These are phyloP conservation scores for Anisodus acutangulus DNA, from an alignment of 257 asterid genomes.

Conservation along the genomic window DNA sequence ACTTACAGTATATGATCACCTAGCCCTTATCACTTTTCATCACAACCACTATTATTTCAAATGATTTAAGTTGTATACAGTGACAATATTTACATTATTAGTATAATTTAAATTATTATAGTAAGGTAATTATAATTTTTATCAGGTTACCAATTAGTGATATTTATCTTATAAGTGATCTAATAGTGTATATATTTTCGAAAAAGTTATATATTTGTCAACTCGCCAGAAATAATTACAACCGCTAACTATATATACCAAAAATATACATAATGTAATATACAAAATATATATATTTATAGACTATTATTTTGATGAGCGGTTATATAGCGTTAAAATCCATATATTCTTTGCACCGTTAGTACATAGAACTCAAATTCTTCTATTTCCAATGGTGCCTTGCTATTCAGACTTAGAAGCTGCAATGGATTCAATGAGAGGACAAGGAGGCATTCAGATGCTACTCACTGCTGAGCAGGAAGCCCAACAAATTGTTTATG, in stretches of 20 bases:
- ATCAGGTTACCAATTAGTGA: neutral
- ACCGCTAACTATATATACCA: too few relatives aligned
- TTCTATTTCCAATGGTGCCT: neutral
- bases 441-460: constrained; percentile 96
- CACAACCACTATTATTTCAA: neutral
- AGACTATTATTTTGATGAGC: too few relatives aligned
- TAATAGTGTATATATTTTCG: neutral
- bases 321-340: too few relatives aligned
- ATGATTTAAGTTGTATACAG: too few relatives aligned
- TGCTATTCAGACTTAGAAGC: constrained; percentile 24
- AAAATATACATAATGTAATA: too few relatives aligned
- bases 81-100: too few relatives aligned
- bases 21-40: neutral
- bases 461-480: constrained; percentile 83
- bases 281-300: too few relatives aligned
- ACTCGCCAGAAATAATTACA: too few relatives aligned
- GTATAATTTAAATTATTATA: too few relatives aligned
- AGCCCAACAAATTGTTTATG: constrained; percentile 82
- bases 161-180: neutral
- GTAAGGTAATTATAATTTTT: neutral
- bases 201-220: too few relatives aligned
- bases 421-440: constrained; percentile 73
- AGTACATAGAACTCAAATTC: neutral
- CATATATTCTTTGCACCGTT: neutral
- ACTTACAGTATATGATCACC: neutral